Evolutionary conservation across 352 stramenopile genomes (phyloP).

Genomic region (Thalassiosira hispida): DNA sequence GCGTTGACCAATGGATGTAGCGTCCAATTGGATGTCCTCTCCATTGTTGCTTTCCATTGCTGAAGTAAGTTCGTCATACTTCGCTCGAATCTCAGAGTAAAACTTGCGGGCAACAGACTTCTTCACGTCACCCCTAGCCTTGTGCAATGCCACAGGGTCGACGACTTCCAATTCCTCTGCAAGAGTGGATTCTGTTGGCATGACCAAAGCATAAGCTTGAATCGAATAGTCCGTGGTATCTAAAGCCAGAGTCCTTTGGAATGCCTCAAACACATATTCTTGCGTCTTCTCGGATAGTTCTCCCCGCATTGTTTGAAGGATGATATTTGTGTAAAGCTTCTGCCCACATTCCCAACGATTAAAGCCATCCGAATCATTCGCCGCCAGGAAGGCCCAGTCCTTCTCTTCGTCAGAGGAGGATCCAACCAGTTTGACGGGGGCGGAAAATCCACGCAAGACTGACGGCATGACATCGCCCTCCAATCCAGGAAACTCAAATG

Average conservation of each 20-base stretch:
- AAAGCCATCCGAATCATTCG: conserved; percentile 85
- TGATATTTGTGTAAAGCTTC: conserved; percentile 60
- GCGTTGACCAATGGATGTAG: conserved; percentile 80
- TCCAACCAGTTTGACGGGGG: conserved; percentile 73
- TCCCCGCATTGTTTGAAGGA: conserved; percentile 64
- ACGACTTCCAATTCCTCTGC: conserved; percentile 69
- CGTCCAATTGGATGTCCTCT: conserved; percentile 74
- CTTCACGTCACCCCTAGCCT: conserved; percentile 67
- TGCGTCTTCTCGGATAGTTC: conserved; percentile 44
- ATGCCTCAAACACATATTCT: conserved; percentile 71
- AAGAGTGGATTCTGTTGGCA: conserved; percentile 70
- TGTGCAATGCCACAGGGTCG: conserved; percentile 77
- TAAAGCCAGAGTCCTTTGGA: conserved; percentile 55
- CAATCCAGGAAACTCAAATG: conserved; percentile 56
- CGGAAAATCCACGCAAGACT: conserved; percentile 80
- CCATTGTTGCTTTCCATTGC: conserved; percentile 33
- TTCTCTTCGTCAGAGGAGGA: conserved; percentile 47
- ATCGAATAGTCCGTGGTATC: conserved; percentile 79
- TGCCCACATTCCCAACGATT: conserved; percentile 85
- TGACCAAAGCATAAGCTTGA: conserved; percentile 71
- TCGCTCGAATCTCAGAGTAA: conserved; percentile 48
- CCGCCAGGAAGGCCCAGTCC: conserved; percentile 80
- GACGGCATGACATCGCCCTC: conserved; percentile 63
- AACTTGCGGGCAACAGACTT: conserved; percentile 70
- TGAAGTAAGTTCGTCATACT: conserved; percentile 69